phyloP scores from a whole-genome alignment of 2,329 filamentous ascomycete genomes.

The Paecilomyces sp. region DNA sequence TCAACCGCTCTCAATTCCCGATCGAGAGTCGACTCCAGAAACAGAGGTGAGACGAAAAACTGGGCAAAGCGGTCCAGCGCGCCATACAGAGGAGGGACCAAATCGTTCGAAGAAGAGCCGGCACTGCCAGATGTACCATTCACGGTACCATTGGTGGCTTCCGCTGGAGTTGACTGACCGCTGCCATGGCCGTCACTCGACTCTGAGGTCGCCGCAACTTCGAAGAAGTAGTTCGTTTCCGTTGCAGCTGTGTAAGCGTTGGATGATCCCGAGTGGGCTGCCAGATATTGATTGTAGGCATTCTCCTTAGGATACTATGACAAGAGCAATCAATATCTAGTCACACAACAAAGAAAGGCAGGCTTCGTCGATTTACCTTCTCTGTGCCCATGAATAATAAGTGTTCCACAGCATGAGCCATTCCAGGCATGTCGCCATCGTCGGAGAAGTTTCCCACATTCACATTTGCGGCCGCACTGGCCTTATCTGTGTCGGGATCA shows the following conservation, averaged over 20 bases:
- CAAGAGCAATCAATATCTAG: not conserved
- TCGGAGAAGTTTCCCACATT: conserved; percentile 96
- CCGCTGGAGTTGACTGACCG: conserved; percentile 18
- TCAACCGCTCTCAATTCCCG: conserved; percentile 84
- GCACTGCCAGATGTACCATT: conserved; percentile 15
- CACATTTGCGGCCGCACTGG: conserved; percentile 89
- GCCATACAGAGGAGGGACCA: conserved; percentile 61
- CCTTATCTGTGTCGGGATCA: conserved; percentile 92
- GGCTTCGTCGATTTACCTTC: conserved; percentile 53
- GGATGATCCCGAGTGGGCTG: conserved; percentile 80
- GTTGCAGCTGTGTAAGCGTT: conserved; percentile 93
- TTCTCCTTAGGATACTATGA: conserved; percentile 81
- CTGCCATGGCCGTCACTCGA: conserved; percentile 24
- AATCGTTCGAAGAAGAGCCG: conserved; percentile 12
- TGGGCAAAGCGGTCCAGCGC: conserved; percentile 87
- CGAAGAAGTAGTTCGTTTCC: conserved; percentile 97
- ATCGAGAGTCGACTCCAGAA: conserved; percentile 76
- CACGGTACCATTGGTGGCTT: conserved; percentile 10
- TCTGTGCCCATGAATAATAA: conserved; percentile 97
- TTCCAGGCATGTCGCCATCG: conserved; percentile 80
- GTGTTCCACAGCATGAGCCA: conserved; percentile 95
- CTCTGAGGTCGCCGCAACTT: conserved; percentile 72
- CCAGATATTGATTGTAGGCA: conserved; percentile 88
- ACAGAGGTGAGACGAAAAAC: conserved; percentile 85
- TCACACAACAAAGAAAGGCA: not conserved